phyloP scores from a whole-genome alignment of 805 yeast species.

The Saturnispora mendoncae region DNA sequence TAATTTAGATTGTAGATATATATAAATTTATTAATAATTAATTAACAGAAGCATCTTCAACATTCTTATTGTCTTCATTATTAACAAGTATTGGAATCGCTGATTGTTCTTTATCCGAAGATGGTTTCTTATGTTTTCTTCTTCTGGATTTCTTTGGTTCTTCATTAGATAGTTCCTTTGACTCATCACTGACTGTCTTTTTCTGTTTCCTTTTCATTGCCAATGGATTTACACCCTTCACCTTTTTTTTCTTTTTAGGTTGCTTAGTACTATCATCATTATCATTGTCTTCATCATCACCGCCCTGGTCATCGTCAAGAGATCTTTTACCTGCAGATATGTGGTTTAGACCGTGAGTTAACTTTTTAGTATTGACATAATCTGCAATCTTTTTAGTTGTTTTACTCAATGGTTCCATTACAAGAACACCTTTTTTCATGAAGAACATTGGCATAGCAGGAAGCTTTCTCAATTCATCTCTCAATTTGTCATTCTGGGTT shows the following conservation, averaged over 20 bases:
- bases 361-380: constrained; percentile 53
- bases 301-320: constrained; percentile 16
- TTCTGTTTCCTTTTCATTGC: constrained; percentile 71
- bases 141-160: constrained; percentile 2
- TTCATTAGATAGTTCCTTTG: background rate
- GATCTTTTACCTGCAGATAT: constrained; percentile 38
- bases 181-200: constrained; percentile 2
- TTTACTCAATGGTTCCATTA: constrained; percentile 85
- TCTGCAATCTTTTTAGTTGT: constrained; percentile 48
- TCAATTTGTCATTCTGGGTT: constrained; percentile 62
- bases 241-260: constrained; percentile 29
- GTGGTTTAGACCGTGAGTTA: constrained; percentile 73
- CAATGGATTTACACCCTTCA: constrained; percentile 82
- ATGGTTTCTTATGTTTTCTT: background rate
- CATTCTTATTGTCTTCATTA: background rate
- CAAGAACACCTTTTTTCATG: constrained; percentile 86
- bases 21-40: too few relatives aligned
- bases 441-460: constrained; percentile 90
- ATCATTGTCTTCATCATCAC: constrained; percentile 9
- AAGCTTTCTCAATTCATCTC: constrained; percentile 59
- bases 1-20: too few relatives aligned
- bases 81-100: too few relatives aligned
- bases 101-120: too few relatives aligned
- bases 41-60: background rate
- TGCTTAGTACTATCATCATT: constrained; percentile 17